These are phyloP conservation scores for Sutorius eximius DNA, from an alignment of 1,284 basidiomycete species.

Conservation along the genomic window DNA sequence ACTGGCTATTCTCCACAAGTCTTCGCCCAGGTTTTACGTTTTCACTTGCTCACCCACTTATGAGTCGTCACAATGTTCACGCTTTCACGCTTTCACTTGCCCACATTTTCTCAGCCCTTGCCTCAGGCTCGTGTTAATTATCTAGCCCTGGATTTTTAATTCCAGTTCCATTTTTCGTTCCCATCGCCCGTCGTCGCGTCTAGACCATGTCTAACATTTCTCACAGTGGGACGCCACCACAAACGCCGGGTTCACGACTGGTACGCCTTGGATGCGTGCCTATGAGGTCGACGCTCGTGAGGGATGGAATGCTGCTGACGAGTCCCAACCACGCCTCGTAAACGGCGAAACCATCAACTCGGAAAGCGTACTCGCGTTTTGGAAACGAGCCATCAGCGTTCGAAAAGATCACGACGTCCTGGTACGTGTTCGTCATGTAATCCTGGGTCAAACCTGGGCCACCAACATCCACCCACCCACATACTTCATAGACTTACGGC, in stretches of 20 bases:
- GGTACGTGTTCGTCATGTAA: slow-evolving; percentile 35
- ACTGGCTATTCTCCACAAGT: background rate
- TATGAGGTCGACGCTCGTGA: slow-evolving; percentile 59
- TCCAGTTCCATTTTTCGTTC: background rate
- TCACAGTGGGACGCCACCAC: slow-evolving; percentile 56
- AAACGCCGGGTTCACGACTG: slow-evolving; percentile 66
- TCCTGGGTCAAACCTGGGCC: background rate
- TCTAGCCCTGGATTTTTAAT: background rate
- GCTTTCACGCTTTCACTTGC: background rate
- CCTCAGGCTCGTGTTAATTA: background rate
- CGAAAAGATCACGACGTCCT: slow-evolving; percentile 58
- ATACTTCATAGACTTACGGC: slow-evolving; percentile 46
- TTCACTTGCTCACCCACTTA: background rate
- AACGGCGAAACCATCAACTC: slow-evolving; percentile 32
- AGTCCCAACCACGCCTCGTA: slow-evolving; percentile 37
- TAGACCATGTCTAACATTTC: background rate
- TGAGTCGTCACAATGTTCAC: background rate
- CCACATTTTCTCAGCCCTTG: background rate
- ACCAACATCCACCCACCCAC: background rate
- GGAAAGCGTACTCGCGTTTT: slow-evolving; percentile 59
- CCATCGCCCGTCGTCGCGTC: background rate
- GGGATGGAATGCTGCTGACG: slow-evolving; percentile 56
- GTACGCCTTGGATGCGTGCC: slow-evolving; percentile 74
- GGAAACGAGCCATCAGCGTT: slow-evolving; percentile 51
- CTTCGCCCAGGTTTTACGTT: background rate